Conservation (phyloP, 306 rosid genomes). For the Rubus idaeus region DNA sequence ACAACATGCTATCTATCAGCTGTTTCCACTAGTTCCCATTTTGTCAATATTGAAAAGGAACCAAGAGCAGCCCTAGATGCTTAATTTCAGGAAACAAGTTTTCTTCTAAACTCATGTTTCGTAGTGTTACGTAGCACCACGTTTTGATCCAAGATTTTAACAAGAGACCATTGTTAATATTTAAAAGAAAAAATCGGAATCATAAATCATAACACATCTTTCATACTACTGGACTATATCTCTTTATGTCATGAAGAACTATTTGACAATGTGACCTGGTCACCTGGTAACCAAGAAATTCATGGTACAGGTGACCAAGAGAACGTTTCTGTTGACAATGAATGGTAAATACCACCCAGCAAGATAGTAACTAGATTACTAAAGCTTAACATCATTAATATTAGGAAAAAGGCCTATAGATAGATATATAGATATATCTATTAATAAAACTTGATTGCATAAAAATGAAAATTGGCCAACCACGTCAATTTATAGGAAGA, state of each 20-base stretch:
- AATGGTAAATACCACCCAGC: background rate
- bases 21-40: background rate
- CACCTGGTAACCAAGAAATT: background rate
- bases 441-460: no score
- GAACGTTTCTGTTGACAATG: background rate
- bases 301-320: background rate
- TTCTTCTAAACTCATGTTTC: background rate
- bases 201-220: no score
- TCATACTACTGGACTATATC: no score
- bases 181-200: no score
- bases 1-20: background rate
- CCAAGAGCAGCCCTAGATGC: background rate
- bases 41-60: no score
- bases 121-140: background rate
- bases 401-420: no score
- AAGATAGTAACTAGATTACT: background rate
- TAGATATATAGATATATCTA: no score
- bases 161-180: background rate
- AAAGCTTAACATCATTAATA: no score
- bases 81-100: no score
- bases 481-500: no score
- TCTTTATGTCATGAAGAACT: no score
- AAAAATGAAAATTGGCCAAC: no score
- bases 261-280: background rate
- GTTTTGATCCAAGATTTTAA: background rate